Base-by-base conservation (phyloP, 1,284 basidiomycete species). In the Irpex sp. region DNA sequence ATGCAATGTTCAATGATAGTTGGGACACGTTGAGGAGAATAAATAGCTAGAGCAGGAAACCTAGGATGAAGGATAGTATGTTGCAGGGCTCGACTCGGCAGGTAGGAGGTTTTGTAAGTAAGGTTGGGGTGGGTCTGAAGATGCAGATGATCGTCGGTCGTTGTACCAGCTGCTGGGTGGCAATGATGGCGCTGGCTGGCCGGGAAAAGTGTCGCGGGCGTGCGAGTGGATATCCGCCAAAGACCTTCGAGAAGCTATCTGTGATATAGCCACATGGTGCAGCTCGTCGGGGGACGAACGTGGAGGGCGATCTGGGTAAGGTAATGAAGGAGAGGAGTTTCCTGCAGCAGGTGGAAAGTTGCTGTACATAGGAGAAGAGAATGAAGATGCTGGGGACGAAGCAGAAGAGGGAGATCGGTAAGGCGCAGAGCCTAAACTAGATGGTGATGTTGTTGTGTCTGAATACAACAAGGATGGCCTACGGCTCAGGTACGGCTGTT, bases 401-500 rank as follows among this genome's bases (percentile, higher is more conserved):
- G 33, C 53, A 15, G 53, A 35, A 9, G 53, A 55, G n/a, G 53
- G 53, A 11, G 53, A 55, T 55, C 33, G 53, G 33, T 33, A 55
- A 13, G 53, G 33, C 53, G 53, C 26, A 17, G 53, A 55, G 17
- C 53, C 33, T 21, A 55, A 33, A 17, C 53, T 55, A 15, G 53
- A 55, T 21, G 53, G 53, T 26, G 53, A 55, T 6, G 19, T 58
- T 4, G 35, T 39, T 17, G 60, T 26, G 31, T 55, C 19, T 5
- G 60, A 43, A 13, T 61, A 54, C 53, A 61, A 46, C 60, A 57
- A 35, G 6, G 60, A 36, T 11, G 53, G 60, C 39, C 51, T 56
- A 33, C 53, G 53, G 11, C 7, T 33, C 35, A 61, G 60, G 57
- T 59, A 62, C 15, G 60, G 63, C 31, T 33, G 57, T 50, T 46